Percentiles rank a stretch among this genome's conserved stretches.
phyloP scores from a whole-genome alignment of 345 rosid species.

The Salix dunnii region DNA sequence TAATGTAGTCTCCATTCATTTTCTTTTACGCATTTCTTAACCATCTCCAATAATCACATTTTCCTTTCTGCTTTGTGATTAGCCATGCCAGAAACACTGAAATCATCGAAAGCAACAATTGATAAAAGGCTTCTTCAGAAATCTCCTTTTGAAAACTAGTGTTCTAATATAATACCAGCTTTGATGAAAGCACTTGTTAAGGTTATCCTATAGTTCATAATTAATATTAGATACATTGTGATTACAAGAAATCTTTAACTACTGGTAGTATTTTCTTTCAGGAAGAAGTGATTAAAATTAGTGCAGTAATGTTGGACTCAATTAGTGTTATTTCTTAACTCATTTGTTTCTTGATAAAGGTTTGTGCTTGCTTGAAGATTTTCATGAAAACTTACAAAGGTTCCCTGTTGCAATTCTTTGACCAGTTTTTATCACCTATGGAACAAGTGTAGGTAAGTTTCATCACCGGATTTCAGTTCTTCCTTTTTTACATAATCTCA shows the following conservation, averaged over 20 bases:
- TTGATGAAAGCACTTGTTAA: conserved; percentile 9
- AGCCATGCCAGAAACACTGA: conserved; percentile 14
- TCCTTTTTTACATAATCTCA: neutral
- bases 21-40: neutral
- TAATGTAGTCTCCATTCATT: neutral
- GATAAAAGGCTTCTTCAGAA: neutral
- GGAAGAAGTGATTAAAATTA: neutral
- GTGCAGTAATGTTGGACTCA: neutral
- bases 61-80: neutral
- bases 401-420: conserved; percentile 9
- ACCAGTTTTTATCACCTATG: neutral
- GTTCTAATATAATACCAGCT: neutral
- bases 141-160: neutral
- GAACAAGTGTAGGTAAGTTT: conserved; percentile 10
- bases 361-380: conserved; percentile 1
- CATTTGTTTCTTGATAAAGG: conserved; percentile 5
- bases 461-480: neutral
- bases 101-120: conserved; percentile 6
- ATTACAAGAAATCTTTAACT: neutral
- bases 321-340: neutral
- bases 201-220: neutral
- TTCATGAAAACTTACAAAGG: conserved; percentile 10
- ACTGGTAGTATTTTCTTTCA: neutral
- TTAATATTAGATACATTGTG: too few species aligned
- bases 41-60: neutral